A percentile compares a stretch with the other conserved stretches of the same genome.
phyloP scores from a whole-genome alignment of 2,329 filamentous ascomycete species.

The Tolypocladium ophioglossoides region DNA sequence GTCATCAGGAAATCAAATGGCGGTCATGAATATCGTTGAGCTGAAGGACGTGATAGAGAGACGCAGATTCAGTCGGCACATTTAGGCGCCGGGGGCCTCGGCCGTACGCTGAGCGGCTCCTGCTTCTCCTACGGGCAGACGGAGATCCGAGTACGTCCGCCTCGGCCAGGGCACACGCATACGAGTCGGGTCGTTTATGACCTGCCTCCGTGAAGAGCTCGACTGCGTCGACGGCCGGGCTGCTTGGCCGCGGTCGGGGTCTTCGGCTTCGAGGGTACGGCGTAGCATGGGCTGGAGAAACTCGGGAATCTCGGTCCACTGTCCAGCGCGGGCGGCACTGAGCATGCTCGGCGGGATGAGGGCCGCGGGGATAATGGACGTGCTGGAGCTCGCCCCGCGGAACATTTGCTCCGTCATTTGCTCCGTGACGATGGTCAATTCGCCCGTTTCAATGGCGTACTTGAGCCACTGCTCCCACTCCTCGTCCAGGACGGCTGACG shows the following conservation, averaged over 20 bases:
- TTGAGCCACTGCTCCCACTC: constrained; percentile 70
- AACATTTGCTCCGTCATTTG: constrained; percentile 28
- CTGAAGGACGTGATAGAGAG: not conserved
- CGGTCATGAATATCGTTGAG: not conserved
- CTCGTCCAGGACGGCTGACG: constrained; percentile 50
- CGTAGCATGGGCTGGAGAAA: constrained; percentile 43
- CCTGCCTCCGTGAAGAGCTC: not conserved
- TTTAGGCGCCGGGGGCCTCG: constrained; percentile 8
- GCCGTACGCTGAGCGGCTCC: constrained; percentile 9
- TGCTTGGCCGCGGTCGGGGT: constrained; percentile 3
- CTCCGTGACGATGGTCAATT: constrained; percentile 36
- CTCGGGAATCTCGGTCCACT: constrained; percentile 48
- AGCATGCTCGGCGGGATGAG: constrained; percentile 42
- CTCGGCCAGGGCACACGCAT: constrained; percentile 3
- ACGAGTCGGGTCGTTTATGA: not conserved
- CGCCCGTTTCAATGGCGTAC: constrained; percentile 54
- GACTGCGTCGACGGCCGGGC: not conserved
- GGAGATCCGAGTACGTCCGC: constrained; percentile 23
- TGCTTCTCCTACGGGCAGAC: constrained; percentile 27
- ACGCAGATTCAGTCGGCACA: not conserved
- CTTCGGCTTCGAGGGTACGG: constrained; percentile 31
- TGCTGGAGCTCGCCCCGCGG: constrained; percentile 13
- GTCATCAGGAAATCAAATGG: not conserved
- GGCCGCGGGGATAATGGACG: constrained; percentile 17
- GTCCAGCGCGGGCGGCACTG: constrained; percentile 41